Evolutionary conservation across 441 rosid genomes (phyloP).

Genomic region (Croton setiger): DNA sequence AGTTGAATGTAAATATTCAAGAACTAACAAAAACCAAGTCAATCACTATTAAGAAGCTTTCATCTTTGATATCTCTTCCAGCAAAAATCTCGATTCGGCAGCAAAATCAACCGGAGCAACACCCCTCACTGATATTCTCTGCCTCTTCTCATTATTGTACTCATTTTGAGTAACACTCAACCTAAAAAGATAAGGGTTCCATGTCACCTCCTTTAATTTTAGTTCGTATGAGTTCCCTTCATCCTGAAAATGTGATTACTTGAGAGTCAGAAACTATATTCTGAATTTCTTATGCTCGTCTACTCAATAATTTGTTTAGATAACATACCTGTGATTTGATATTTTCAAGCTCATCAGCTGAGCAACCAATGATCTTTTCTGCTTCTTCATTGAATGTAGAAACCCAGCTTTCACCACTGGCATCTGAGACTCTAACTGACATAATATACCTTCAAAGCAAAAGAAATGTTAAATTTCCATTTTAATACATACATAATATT

Average conservation of each 20-base stretch:
- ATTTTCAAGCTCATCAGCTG: slow-evolving; percentile 82
- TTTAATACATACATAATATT: neutral
- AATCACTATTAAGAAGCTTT: slow-evolving; percentile 33
- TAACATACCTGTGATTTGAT: slow-evolving; percentile 56
- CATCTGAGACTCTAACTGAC: slow-evolving; percentile 66
- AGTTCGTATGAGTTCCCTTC: slow-evolving; percentile 49
- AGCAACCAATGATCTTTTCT: slow-evolving; percentile 69
- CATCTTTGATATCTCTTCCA: slow-evolving; percentile 71
- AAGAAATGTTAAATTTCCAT: neutral
- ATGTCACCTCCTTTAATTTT: slow-evolving; percentile 74
- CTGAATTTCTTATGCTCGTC: neutral
- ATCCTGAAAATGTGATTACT: slow-evolving; percentile 37
- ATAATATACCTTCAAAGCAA: slow-evolving; percentile 55
- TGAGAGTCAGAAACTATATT: neutral
- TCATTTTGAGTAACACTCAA: slow-evolving; percentile 72
- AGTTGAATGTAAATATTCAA: neutral
- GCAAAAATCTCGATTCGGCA: slow-evolving; percentile 65
- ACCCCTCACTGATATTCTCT: slow-evolving; percentile 72
- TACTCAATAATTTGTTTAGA: too few relatives aligned
- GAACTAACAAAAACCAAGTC: slow-evolving; percentile 1
- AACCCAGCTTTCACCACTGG: slow-evolving; percentile 77
- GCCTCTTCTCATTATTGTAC: slow-evolving; percentile 86
- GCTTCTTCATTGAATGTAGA: slow-evolving; percentile 82
- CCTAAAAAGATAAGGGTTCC: slow-evolving; percentile 72
- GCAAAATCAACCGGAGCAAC: slow-evolving; percentile 76